Conservation (phyloP, 1,139 yeast genomes). For the Suhomyces maxii region DNA sequence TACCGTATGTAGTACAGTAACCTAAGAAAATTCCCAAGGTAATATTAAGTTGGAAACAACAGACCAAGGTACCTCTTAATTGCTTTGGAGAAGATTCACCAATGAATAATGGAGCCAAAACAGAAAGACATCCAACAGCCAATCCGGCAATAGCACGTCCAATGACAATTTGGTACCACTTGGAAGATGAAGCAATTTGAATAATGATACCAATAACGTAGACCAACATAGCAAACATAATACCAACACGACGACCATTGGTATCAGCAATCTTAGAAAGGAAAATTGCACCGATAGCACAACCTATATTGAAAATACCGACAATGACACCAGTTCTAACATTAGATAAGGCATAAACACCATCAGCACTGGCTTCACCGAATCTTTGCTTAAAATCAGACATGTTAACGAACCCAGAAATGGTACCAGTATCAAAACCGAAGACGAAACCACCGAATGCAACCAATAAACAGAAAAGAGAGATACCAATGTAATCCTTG, state of each 20-base stretch:
- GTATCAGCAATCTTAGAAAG: constrained; percentile 23
- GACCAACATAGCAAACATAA: constrained; percentile 23
- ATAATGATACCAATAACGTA: constrained; percentile 25
- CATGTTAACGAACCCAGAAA: constrained; percentile 32
- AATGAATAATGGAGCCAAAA: constrained; percentile 25
- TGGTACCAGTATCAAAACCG: constrained; percentile 31
- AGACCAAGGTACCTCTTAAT: constrained; percentile 26
- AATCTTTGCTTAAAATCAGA: constrained; percentile 20
- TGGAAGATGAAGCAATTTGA: constrained; percentile 22
- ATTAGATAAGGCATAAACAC: constrained; percentile 34
- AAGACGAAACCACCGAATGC: constrained; percentile 30
- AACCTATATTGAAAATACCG: constrained; percentile 26
- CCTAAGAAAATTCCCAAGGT: constrained; percentile 50
- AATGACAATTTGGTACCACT: constrained; percentile 48
- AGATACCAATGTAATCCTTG: constrained; percentile 19
- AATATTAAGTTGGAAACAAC: constrained; percentile 26
- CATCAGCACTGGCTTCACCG: constrained; percentile 18
- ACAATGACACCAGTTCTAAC: constrained; percentile 46
- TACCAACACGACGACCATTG: constrained; percentile 25
- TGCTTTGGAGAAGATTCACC: constrained; percentile 26
- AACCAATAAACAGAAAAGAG: constrained; percentile 21
- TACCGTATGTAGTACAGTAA: constrained; percentile 23
- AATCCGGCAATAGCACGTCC: constrained; percentile 46
- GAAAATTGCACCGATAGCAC: constrained; percentile 25
- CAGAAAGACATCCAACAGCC: constrained; percentile 26